A percentile compares a stretch with the other conserved stretches of the same genome.
Evolutionary conservation across 2,329 filamentous ascomycete genomes (phyloP).

Genomic region (Paecilomyces sp.): DNA sequence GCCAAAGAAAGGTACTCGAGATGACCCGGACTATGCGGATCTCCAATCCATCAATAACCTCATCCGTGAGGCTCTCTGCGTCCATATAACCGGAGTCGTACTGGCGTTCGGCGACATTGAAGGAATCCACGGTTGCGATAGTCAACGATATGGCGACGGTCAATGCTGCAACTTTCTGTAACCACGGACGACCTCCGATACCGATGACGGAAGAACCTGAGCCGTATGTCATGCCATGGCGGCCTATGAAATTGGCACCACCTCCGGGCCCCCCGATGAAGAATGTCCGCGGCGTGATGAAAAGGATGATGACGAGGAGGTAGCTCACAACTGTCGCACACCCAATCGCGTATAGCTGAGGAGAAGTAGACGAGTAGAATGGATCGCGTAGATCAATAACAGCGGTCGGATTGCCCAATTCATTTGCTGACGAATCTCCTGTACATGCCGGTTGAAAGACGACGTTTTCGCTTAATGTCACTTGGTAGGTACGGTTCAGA

Average conservation of each 20-base stretch:
- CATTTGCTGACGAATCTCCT: conserved; percentile 19
- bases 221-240: conserved; percentile 71
- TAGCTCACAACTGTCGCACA: conserved; percentile 87
- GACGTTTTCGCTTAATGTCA: conserved; percentile 42
- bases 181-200: conserved; percentile 85
- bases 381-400: conserved; percentile 69
- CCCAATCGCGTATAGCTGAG: conserved; percentile 86
- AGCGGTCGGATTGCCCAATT: conserved; percentile 33
- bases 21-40: conserved; percentile 87
- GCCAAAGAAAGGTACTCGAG: conserved; percentile 93
- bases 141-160: conserved; percentile 74
- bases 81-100: conserved; percentile 76
- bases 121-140: conserved; percentile 87
- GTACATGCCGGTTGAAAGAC: conserved; percentile 46
- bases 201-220: conserved; percentile 63
- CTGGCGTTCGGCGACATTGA: conserved; percentile 73
- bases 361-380: conserved; percentile 90
- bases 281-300: conserved; percentile 91
- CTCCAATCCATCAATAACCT: conserved; percentile 77
- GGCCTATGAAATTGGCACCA: conserved; percentile 66
- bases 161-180: conserved; percentile 67
- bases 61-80: conserved; percentile 63
- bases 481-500: conserved; percentile 32
- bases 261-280: conserved; percentile 66
- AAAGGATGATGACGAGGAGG: conserved; percentile 85